A percentile compares a stretch with the other conserved stretches of the same genome.
Conservation (phyloP, 1,139 yeast species). For the Kodamaea fungicola region DNA sequence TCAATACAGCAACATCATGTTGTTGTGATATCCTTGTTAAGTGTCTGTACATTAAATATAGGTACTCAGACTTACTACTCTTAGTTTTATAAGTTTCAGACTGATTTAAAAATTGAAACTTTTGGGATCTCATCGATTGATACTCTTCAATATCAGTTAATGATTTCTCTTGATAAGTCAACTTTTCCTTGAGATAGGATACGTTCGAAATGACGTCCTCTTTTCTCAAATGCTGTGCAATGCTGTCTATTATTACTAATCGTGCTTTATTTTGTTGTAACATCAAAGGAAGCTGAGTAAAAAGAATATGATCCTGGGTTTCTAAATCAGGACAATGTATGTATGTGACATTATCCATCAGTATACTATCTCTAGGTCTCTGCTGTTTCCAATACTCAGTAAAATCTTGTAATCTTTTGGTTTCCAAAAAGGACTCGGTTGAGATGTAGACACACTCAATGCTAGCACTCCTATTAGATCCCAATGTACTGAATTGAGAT, state of each 20-base stretch:
- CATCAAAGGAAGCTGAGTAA: slow-evolving; percentile 65
- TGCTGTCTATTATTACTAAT: slow-evolving; percentile 69
- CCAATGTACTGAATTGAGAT: slow-evolving; percentile 38
- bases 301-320: slow-evolving; percentile 68
- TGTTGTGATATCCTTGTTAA: slow-evolving; percentile 49
- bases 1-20: slow-evolving; percentile 57
- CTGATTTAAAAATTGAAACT: slow-evolving; percentile 26
- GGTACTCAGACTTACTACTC: slow-evolving; percentile 37
- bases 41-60: slow-evolving; percentile 44
- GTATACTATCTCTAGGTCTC: slow-evolving; percentile 17
- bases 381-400: slow-evolving; percentile 9
- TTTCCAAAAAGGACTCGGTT: slow-evolving; percentile 73
- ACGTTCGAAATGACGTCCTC: slow-evolving; percentile 46
- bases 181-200: slow-evolving; percentile 21
- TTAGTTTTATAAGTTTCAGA: slow-evolving; percentile 29
- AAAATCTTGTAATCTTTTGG: slow-evolving; percentile 48
- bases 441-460: slow-evolving; percentile 57
- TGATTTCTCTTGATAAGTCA: slow-evolving; percentile 21
- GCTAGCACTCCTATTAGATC: slow-evolving; percentile 11
- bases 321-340: slow-evolving; percentile 68
- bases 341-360: slow-evolving; percentile 52
- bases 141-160: slow-evolving; percentile 16
- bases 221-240: slow-evolving; percentile 80
- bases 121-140: slow-evolving; percentile 19
- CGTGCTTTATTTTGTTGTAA: slow-evolving; percentile 40